Evolutionary conservation across 257 asterid species (phyloP), one percentile per base, ranked within the genome.

Genomic region (Solanum bulbocastanum): DNA sequence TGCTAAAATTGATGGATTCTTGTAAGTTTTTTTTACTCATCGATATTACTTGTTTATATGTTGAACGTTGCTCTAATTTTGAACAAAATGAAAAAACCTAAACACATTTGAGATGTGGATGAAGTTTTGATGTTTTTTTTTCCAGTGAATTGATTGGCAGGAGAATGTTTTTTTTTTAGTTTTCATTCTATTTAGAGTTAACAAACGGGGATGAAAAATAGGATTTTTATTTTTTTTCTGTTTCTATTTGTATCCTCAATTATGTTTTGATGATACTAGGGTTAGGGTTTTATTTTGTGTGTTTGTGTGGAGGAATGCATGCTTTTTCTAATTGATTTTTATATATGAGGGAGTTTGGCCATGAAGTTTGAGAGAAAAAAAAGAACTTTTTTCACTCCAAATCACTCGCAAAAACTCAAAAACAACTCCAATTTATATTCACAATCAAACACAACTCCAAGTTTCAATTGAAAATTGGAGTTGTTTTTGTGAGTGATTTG

Each of bases 121-220:
- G 18, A 68, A 14, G 39, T 68, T 68, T 68, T 30, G 75, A 30
- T 14, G 10, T 14, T 60, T 23, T 27, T 23, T 27, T 68, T 68
- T 8, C 2, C 22, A 0, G 33, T 13, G 75, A 35, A 30, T 2
- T 68, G 11, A 35, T 27, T 0, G 1, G 18, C 4, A 4, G 20
- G 37, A 68, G 18, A 11, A 27, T 20, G 2, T n/a, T n/a, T n/a
- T 14, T 68, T 68, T 13, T 68, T 13, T 68, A 18, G 75, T 14
- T 68, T 35, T 68, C 11, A 30, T 68, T 68, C 0, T 30, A 1
- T 9, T 68, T 3, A 14, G 18, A 30, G 75, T 6, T 69, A 6
- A 69, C 5, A 30, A 30, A 68, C 11, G 23, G 23, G 22, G 33
- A 12, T 27, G 74, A 68, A 14, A 15, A 32, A 12, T 0, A 12